A percentile compares a stretch with the other conserved stretches of the same genome.
These are phyloP conservation scores for Neonectria sp. DNA, from an alignment of 2,329 filamentous ascomycete species.

Conservation along the genomic window DNA sequence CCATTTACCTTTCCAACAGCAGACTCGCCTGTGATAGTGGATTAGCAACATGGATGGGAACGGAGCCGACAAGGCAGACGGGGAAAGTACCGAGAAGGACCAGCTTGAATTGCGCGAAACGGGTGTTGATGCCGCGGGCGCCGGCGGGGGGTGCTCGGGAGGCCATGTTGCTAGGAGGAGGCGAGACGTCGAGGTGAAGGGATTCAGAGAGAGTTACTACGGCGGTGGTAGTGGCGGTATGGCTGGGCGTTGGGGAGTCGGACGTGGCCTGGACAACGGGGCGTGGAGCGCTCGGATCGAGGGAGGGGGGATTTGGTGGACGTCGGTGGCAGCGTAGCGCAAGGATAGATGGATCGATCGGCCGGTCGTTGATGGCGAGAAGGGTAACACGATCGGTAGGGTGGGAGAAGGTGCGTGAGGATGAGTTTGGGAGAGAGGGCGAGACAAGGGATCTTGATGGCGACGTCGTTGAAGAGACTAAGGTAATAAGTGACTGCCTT, in stretches of 20 bases:
- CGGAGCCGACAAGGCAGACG: conserved; percentile 24
- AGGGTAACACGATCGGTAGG: conserved; percentile 11
- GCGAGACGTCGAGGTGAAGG: conserved; percentile 45
- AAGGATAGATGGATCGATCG: neutral
- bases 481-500: conserved; percentile 35
- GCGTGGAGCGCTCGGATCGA: conserved; percentile 40
- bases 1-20: conserved; percentile 92
- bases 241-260: conserved; percentile 43
- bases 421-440: conserved; percentile 25
- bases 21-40: conserved; percentile 82
- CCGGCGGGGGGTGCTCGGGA: conserved; percentile 79
- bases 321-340: conserved; percentile 7
- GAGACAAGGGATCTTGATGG: conserved; percentile 30
- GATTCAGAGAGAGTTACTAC: conserved; percentile 32
- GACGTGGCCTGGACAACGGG: conserved; percentile 46
- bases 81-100: conserved; percentile 85
- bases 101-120: conserved; percentile 99
- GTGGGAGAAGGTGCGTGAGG: conserved; percentile 15
- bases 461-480: conserved; percentile 34
- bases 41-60: conserved; percentile 55
- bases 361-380: conserved; percentile 13
- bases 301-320: conserved; percentile 18
- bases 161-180: conserved; percentile 76
- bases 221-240: conserved; percentile 44
- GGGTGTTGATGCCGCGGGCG: conserved; percentile 78